A percentile compares a stretch with the other conserved stretches of the same genome.
These are phyloP conservation scores for Madurella mycetomatis DNA, from an alignment of 2,329 filamentous ascomycete genomes.

Conservation along the genomic window DNA sequence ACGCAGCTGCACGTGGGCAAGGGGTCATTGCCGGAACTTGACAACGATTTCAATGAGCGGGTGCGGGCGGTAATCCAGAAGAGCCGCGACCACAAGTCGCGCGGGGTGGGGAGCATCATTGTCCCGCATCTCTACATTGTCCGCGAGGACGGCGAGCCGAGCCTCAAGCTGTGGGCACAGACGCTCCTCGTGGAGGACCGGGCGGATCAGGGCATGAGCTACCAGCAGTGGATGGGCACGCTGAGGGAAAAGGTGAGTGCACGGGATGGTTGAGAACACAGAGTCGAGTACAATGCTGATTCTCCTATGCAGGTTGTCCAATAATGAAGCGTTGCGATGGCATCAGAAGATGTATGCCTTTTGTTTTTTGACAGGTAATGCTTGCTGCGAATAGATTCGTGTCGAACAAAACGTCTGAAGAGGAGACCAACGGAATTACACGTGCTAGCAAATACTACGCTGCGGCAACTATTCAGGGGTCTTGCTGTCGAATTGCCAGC, in stretches of 20 bases:
- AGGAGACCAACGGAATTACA: too few relatives aligned
- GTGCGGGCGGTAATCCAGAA: slow-evolving; percentile 88
- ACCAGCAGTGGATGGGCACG: slow-evolving; percentile 87
- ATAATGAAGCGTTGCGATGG: slow-evolving; percentile 11
- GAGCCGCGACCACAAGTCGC: slow-evolving; percentile 79
- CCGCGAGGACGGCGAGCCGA: slow-evolving; percentile 92
- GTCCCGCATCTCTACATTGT: slow-evolving; percentile 91
- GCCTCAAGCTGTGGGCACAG: slow-evolving; percentile 93
- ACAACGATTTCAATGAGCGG: slow-evolving; percentile 95
- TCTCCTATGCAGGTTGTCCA: slow-evolving; percentile 22
- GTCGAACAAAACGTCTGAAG: neutral
- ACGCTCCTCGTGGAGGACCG: slow-evolving; percentile 92
- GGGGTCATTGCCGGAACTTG: slow-evolving; percentile 76
- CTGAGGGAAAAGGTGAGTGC: slow-evolving; percentile 82
- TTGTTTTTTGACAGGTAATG: neutral
- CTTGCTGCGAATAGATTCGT: slow-evolving; percentile 8
- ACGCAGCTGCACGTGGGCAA: slow-evolving; percentile 88
- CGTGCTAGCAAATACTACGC: too few relatives aligned
- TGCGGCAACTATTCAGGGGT: too few relatives aligned
- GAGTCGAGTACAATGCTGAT: slow-evolving; percentile 9
- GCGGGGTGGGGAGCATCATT: slow-evolving; percentile 88
- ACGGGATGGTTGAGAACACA: neutral
- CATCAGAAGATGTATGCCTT: too few relatives aligned
- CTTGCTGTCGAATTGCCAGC: neutral
- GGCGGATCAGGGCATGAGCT: slow-evolving; percentile 88